Evolutionary conservation across 352 stramenopile species (phyloP).

Genomic region (Globisporangium irregulare): DNA sequence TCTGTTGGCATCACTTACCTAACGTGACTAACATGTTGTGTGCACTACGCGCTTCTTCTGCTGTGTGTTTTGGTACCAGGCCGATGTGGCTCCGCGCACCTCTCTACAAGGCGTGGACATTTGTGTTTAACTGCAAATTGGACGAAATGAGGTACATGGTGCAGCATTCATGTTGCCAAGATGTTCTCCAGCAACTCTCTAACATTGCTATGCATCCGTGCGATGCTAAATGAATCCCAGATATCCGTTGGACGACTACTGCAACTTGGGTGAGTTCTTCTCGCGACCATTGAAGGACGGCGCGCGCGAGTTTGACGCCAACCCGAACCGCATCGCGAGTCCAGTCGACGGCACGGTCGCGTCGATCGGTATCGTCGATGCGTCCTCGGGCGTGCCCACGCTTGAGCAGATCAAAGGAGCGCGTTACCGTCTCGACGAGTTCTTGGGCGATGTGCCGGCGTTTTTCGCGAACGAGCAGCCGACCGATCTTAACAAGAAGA

Average conservation of each 20-base stretch:
- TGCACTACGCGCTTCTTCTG: neutral
- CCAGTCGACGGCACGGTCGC: conserved; percentile 64
- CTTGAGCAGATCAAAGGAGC: conserved; percentile 83
- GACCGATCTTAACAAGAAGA: conserved; percentile 38
- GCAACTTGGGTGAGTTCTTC: conserved; percentile 84
- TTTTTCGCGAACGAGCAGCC: conserved; percentile 44
- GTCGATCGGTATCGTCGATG: conserved; percentile 52
- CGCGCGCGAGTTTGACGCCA: conserved; percentile 38
- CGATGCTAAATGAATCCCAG: conserved; percentile 11
- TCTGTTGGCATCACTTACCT: neutral
- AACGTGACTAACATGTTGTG: neutral
- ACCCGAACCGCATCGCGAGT: conserved; percentile 33
- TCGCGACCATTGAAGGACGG: conserved; percentile 76
- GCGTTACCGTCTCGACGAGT: conserved; percentile 81
- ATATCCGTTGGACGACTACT: conserved; percentile 68
- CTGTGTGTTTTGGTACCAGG: conserved; percentile 24
- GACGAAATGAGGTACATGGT: conserved; percentile 65
- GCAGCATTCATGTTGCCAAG: neutral
- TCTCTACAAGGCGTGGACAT: conserved; percentile 83
- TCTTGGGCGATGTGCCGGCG: conserved; percentile 56
- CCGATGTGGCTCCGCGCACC: conserved; percentile 63
- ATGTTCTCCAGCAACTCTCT: neutral
- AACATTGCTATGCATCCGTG: neutral
- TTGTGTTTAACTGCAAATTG: conserved; percentile 76
- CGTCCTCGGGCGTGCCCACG: conserved; percentile 42